Conservation (phyloP, 1,284 basidiomycete genomes). For the Porodaedalea pini region DNA sequence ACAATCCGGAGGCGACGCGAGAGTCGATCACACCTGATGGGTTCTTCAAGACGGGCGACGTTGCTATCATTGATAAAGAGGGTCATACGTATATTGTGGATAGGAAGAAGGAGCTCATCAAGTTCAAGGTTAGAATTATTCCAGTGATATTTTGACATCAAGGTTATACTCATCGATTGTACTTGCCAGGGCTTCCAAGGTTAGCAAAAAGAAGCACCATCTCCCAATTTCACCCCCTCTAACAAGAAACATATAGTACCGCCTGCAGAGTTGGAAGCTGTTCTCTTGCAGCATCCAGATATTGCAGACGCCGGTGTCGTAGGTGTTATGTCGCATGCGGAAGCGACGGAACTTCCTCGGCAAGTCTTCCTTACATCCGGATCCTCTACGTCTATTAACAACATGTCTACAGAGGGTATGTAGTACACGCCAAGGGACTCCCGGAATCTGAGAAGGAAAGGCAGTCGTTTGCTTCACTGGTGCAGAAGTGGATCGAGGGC, state of each 20-base stretch:
- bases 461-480: slow-evolving; percentile 41
- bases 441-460: slow-evolving; percentile 38
- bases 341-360: slow-evolving; percentile 79
- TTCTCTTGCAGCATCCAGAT: slow-evolving; percentile 69
- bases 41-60: slow-evolving; percentile 87
- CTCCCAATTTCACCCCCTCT: background rate
- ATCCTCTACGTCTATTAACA: too few species aligned
- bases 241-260: slow-evolving; percentile 49
- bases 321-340: slow-evolving; percentile 54
- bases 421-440: slow-evolving; percentile 50
- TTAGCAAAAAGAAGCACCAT: slow-evolving; percentile 22
- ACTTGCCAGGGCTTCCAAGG: slow-evolving; percentile 55
- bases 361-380: slow-evolving; percentile 24
- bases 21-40: slow-evolving; percentile 65
- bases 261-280: slow-evolving; percentile 76
- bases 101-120: slow-evolving; percentile 78
- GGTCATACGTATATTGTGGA: slow-evolving; percentile 69
- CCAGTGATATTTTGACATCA: background rate
- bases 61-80: slow-evolving; percentile 57
- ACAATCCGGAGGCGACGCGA: slow-evolving; percentile 63
- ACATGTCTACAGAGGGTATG: slow-evolving; percentile 52
- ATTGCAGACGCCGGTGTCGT: slow-evolving; percentile 74
- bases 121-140: slow-evolving; percentile 61
- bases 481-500: slow-evolving; percentile 59
- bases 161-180: background rate